Base-by-base conservation (phyloP, 495 filamentous ascomycete species). In the Penicillium antarcticum region DNA sequence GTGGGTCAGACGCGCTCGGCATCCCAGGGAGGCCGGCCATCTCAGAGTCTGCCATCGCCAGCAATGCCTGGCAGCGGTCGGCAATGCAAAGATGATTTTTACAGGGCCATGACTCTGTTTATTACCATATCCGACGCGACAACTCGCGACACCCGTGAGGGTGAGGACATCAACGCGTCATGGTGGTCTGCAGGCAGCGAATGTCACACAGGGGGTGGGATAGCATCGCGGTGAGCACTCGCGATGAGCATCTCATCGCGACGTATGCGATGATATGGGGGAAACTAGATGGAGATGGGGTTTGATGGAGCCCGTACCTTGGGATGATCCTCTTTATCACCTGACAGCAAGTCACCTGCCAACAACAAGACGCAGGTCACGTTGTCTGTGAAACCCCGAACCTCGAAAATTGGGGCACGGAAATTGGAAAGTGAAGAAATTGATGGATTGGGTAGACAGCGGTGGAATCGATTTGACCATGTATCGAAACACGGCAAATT, bases 331-430 rank as follows among this genome's bases (percentile, higher is more conserved):
- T 65, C 53, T 73, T 66, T 76, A 76, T 76, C 73, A 76, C 73
- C 73, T 76, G 73, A 76, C 73, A 69, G 57, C 60, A 76, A 73
- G 73, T 76, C 72, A 76, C 73, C 72, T 75, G 72, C 72, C 65
- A 71, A 73, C 69, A 76, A 74, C 72, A 74, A 68, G 69, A 72
- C 42, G 49, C 60, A 60, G 53, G 53, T 62, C 63, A 65, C 61
- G 60, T 66, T 70, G 60, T 66, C 66, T 50, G 63, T 45, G 56
- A 62, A 55, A 51, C 53, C 36, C 51, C 42, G 53, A 58, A 63
- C 9, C 61, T 55, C 51, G 51, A 59, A 61, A 53, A 53, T 44
- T 38, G 41, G 49, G 55, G 61, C 51, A 36, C 51, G 52, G 58
- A 62, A 57, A 59, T 61, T 44, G 31, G n/a, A 49, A 55, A 40